Evolutionary conservation across 441 rosid genomes (phyloP).

Genomic region (Daphne laureola): DNA sequence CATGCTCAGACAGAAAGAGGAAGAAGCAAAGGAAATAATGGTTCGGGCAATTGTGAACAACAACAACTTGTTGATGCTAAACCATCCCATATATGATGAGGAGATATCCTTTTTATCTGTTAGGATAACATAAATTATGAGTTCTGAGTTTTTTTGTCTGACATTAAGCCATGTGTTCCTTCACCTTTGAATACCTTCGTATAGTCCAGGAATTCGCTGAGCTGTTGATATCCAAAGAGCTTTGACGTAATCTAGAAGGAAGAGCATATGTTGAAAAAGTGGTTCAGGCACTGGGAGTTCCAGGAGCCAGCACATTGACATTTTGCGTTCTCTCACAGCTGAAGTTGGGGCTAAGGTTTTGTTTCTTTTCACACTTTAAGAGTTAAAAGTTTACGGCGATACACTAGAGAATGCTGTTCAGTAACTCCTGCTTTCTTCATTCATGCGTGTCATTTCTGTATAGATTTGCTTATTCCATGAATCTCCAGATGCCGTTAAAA

Average conservation of each 20-base stretch:
- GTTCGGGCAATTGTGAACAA: conserved; percentile 80
- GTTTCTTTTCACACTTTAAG: too few species aligned
- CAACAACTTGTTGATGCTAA: conserved; percentile 75
- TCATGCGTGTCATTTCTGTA: too few species aligned
- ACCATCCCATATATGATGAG: conserved; percentile 69
- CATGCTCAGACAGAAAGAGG: conserved; percentile 76
- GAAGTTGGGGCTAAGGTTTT: too few species aligned
- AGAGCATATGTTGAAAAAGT: conserved; percentile 17
- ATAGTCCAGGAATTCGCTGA: conserved; percentile 59
- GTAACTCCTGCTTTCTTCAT: too few species aligned
- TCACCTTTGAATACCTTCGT: conserved; percentile 48
- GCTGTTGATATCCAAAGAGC: conserved; percentile 26
- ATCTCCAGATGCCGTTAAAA: too few species aligned
- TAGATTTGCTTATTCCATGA: too few species aligned
- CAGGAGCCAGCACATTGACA: too few species aligned
- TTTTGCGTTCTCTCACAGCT: too few species aligned
- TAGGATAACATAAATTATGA: conserved; percentile 2
- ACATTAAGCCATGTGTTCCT: conserved; percentile 29
- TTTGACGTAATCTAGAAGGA: conserved; percentile 16
- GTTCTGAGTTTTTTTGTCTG: not conserved
- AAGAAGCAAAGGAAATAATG: conserved; percentile 74
- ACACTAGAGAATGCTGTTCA: too few species aligned
- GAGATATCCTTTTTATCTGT: conserved; percentile 67
- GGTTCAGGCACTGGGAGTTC: conserved; percentile 9
- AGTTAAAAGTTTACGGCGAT: too few species aligned